Evolutionary conservation across 192 early-diverging fungal genomes (phyloP).

Genomic region (Chytriomyces sp.): DNA sequence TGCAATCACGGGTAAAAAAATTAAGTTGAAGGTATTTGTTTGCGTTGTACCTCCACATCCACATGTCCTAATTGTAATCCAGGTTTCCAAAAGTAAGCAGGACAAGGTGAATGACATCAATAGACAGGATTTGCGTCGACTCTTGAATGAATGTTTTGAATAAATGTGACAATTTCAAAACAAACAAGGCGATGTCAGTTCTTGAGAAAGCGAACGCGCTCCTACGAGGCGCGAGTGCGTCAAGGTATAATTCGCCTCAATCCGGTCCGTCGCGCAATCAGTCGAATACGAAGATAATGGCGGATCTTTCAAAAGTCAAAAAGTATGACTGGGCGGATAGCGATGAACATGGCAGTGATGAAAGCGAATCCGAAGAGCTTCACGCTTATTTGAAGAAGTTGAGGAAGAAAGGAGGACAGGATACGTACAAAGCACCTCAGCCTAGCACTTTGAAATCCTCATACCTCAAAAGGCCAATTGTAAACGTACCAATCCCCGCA

Average conservation of each 20-base stretch:
- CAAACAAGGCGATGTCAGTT: neutral
- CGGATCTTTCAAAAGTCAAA: neutral
- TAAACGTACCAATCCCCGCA: neutral
- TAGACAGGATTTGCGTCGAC: slow-evolving; percentile 16
- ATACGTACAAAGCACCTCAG: neutral
- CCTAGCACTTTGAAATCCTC: neutral
- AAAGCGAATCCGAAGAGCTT: neutral
- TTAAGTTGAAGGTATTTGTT: slow-evolving; percentile 48
- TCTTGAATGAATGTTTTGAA: slow-evolving; percentile 25
- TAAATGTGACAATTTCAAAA: slow-evolving; percentile 4
- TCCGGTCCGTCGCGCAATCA: slow-evolving; percentile 4
- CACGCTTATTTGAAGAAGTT: neutral
- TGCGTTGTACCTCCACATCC: neutral
- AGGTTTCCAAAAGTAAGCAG: slow-evolving; percentile 22
- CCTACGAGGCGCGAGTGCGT: neutral
- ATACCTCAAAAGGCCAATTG: slow-evolving; percentile 4
- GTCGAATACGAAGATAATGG: neutral
- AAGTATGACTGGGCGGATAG: slow-evolving; percentile 5
- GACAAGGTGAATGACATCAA: slow-evolving; percentile 28
- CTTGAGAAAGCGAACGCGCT: slow-evolving; percentile 14
- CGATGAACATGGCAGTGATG: slow-evolving; percentile 3
- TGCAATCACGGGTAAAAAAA: slow-evolving; percentile 49
- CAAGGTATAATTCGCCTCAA: neutral
- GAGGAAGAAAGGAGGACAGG: neutral
- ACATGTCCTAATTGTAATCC: neutral